phyloP scores from a whole-genome alignment of 805 yeast genomes.

The Metschnikowia continentalis region DNA sequence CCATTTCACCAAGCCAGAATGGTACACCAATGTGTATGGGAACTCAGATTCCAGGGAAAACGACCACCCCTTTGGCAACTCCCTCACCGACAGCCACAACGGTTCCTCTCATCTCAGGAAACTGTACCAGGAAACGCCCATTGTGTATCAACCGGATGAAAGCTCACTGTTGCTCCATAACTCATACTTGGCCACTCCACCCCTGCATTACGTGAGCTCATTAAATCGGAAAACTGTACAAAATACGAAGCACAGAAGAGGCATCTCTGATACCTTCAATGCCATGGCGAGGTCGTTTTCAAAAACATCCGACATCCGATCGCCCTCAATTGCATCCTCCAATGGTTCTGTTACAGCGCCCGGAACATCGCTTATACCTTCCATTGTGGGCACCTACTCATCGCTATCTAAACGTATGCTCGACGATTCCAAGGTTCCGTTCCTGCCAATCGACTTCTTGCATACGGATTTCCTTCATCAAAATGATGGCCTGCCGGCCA shows the following conservation, averaged over 20 bases:
- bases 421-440: conserved; percentile 34
- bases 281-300: conserved; percentile 18
- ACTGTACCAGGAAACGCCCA: not conserved
- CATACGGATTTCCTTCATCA: conserved; percentile 26
- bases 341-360: conserved; percentile 5
- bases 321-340: conserved; percentile 12
- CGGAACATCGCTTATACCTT: conserved; percentile 37
- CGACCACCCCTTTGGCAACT: not conserved
- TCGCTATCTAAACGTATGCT: conserved; percentile 34
- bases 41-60: conserved; percentile 1
- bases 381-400: conserved; percentile 37
- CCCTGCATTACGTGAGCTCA: conserved; percentile 17
- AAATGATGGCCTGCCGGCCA: conserved; percentile 7
- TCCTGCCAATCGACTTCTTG: conserved; percentile 40
- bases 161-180: conserved; percentile 10
- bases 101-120: not conserved
- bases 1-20: conserved; percentile 35
- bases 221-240: conserved; percentile 6
- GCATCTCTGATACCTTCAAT: conserved; percentile 18
- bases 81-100: not conserved
- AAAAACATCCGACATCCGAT: conserved; percentile 9
- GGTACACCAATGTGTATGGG: conserved; percentile 29
- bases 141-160: conserved; percentile 7
- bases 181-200: conserved; percentile 13
- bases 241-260: conserved; percentile 4